phyloP scores from a whole-genome alignment of 257 asterid genomes.

The Salvia splendens region DNA sequence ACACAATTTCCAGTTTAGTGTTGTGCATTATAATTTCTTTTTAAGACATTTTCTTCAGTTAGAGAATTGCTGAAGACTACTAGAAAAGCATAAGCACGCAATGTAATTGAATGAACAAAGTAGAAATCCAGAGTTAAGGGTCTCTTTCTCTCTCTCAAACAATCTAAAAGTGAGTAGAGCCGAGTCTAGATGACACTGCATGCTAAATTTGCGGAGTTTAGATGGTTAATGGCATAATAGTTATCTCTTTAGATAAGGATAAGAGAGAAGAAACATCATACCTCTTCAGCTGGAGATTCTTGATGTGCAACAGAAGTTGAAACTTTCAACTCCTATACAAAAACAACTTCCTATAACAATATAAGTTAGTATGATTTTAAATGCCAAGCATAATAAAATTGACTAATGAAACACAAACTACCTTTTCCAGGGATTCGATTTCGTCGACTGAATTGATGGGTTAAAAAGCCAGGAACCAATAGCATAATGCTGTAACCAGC shows the following conservation, averaged over 20 bases:
- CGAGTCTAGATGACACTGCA: background rate
- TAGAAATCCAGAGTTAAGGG: too few relatives aligned
- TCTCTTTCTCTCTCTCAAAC: too few relatives aligned
- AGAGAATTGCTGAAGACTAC: background rate
- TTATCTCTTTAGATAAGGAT: conserved; percentile 4
- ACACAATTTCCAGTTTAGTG: background rate
- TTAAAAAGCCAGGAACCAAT: conserved; percentile 26
- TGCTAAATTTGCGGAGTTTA: background rate
- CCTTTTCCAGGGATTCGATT: conserved; percentile 41
- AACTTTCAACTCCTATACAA: conserved; percentile 34
- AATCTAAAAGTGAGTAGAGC: background rate
- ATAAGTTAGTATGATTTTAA: background rate
- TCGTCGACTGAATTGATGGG: conserved; percentile 25
- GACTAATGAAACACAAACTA: conserved; percentile 4
- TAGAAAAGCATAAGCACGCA: background rate
- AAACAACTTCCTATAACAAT: background rate
- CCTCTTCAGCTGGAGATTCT: conserved; percentile 40
- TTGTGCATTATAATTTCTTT: background rate
- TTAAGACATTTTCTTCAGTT: conserved; percentile 15
- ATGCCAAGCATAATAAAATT: conserved; percentile 10
- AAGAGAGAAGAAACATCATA: conserved; percentile 31
- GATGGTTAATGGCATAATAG: background rate
- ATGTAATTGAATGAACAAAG: too few relatives aligned
- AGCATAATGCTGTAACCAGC: background rate
- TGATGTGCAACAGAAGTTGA: conserved; percentile 28